Percentiles rank a stretch among this genome's conserved stretches.
phyloP scores from a whole-genome alignment of 495 filamentous ascomycete genomes.

The Lichenothelia convexa region DNA sequence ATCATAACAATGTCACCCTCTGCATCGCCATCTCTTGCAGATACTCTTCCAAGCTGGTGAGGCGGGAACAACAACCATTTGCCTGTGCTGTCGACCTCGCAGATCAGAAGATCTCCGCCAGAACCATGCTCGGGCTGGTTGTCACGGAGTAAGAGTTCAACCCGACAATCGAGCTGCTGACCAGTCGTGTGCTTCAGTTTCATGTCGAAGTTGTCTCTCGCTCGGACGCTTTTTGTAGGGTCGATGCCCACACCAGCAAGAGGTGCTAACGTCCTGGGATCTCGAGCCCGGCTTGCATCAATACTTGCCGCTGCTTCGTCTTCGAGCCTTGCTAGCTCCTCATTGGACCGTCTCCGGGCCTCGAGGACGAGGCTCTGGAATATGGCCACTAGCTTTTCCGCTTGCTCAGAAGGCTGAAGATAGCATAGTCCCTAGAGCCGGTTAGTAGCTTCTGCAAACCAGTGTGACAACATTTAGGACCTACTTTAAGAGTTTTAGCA shows the following conservation, averaged over 20 bases:
- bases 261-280: constrained; percentile 55
- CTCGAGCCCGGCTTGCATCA: constrained; percentile 59
- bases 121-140: constrained; percentile 35
- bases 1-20: constrained; percentile 61
- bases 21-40: constrained; percentile 58
- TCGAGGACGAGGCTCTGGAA: constrained; percentile 60
- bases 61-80: constrained; percentile 89
- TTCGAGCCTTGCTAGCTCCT: constrained; percentile 73
- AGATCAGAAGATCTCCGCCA: constrained; percentile 73
- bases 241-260: constrained; percentile 54
- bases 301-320: constrained; percentile 78
- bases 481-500: constrained; percentile 60
- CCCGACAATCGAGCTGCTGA: constrained; percentile 67
- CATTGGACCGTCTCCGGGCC: constrained; percentile 58
- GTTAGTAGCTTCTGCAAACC: neutral
- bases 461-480: constrained; percentile 2
- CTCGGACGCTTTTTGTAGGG: constrained; percentile 53
- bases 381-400: constrained; percentile 32
- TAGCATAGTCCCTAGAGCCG: constrained; percentile 26
- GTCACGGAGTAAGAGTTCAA: constrained; percentile 79
- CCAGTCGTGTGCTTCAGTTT: constrained; percentile 78
- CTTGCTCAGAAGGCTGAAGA: constrained; percentile 36
- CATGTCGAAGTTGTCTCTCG: constrained; percentile 76
- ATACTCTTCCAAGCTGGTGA: constrained; percentile 45
- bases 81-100: constrained; percentile 57